These are phyloP conservation scores for Colletotrichum liriopes DNA, from an alignment of 2,329 filamentous ascomycete genomes.

Conservation along the genomic window DNA sequence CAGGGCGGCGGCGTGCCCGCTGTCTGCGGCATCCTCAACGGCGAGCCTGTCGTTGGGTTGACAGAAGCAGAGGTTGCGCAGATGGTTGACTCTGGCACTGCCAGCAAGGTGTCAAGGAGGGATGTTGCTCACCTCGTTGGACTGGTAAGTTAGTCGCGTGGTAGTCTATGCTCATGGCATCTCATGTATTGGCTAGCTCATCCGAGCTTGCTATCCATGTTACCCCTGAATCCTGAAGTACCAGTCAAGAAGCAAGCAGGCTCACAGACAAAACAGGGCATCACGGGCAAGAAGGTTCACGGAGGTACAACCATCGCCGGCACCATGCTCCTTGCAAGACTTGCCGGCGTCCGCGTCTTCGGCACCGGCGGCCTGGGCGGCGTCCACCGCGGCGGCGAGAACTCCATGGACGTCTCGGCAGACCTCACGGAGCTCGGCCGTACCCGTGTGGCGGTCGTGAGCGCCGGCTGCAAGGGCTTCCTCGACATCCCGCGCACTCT, in stretches of 20 bases:
- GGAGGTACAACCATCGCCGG: conserved; percentile 95
- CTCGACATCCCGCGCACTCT: conserved; percentile 92
- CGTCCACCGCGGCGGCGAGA: conserved; percentile 90
- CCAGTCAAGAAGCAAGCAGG: conserved; percentile 22
- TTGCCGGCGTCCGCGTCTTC: conserved; percentile 93
- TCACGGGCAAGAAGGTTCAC: conserved; percentile 78
- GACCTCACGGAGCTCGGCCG: conserved; percentile 95
- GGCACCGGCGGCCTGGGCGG: conserved; percentile 95
- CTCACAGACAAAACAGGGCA: conserved; percentile 61
- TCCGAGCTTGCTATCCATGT: neutral
- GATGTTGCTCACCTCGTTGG: conserved; percentile 89
- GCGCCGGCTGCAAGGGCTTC: conserved; percentile 95
- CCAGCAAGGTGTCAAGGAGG: conserved; percentile 87
- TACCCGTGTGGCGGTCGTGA: conserved; percentile 89
- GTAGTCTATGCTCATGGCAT: conserved; percentile 8
- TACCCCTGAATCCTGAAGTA: neutral
- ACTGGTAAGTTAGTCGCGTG: conserved; percentile 67
- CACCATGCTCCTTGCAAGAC: conserved; percentile 89
- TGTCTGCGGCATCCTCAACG: conserved; percentile 90
- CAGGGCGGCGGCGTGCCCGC: conserved; percentile 87
- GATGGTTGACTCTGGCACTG: conserved; percentile 77
- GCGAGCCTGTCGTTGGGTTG: conserved; percentile 86
- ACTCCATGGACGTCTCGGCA: conserved; percentile 92
- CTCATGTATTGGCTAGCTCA: neutral
- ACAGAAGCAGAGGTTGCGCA: conserved; percentile 78